These are phyloP conservation scores for Rhodomyrtus tomentosa DNA, from an alignment of 345 rosid genomes.

Conservation along the genomic window DNA sequence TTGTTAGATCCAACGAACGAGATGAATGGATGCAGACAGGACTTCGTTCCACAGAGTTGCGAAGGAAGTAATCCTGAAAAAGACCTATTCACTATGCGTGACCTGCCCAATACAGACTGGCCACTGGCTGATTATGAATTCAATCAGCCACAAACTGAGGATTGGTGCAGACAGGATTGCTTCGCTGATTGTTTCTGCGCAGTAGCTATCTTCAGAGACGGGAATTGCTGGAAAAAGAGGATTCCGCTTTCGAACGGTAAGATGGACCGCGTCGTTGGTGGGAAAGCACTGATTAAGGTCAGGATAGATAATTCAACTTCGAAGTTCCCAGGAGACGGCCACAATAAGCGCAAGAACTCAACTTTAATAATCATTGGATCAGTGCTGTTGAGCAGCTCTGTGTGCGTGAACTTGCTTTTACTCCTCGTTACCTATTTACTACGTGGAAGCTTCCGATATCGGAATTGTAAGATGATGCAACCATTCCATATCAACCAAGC, in stretches of 20 bases:
- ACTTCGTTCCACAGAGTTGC: slow-evolving; percentile 25
- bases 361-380: slow-evolving; percentile 8
- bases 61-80: slow-evolving; percentile 1
- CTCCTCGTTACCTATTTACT: neutral
- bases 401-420: slow-evolving; percentile 13
- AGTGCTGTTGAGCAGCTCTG: slow-evolving; percentile 11
- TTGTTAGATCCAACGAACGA: slow-evolving; percentile 18
- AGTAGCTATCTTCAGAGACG: slow-evolving; percentile 15
- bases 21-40: slow-evolving; percentile 27
- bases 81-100: slow-evolving; percentile 7
- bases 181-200: slow-evolving; percentile 47
- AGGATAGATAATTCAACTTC: slow-evolving; percentile 5
- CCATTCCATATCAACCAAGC: neutral
- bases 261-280: neutral
- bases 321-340: neutral
- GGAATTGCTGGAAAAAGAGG: slow-evolving; percentile 40
- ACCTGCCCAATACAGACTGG: slow-evolving; percentile 20
- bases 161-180: slow-evolving; percentile 32
- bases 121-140: slow-evolving; percentile 18
- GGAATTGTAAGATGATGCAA: neutral
- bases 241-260: slow-evolving; percentile 30
- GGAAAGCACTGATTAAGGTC: slow-evolving; percentile 28
- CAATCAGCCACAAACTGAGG: slow-evolving; percentile 6
- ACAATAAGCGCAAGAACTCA: neutral
- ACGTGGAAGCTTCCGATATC: neutral